Percentiles rank a stretch among this genome's conserved stretches.
Evolutionary conservation across 768 basidiomycete genomes (phyloP).

Genomic region (Calocybe gangraenosa): DNA sequence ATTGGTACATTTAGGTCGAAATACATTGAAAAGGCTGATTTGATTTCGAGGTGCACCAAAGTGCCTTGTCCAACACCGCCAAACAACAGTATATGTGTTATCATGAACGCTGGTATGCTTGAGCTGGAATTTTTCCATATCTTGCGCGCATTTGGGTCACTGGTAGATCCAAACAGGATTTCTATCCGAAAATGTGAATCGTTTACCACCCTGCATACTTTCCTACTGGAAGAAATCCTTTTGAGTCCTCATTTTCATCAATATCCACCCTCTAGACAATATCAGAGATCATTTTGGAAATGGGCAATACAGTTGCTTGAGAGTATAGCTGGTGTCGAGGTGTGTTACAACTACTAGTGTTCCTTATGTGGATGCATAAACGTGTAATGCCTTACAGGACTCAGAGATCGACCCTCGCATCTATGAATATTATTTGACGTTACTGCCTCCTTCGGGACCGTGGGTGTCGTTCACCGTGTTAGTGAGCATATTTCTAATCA

Average conservation of each 20-base stretch:
- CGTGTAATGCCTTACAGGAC: slow-evolving; percentile 29
- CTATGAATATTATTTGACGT: slow-evolving; percentile 56
- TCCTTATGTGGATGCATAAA: slow-evolving; percentile 4
- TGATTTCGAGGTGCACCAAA: too few relatives aligned
- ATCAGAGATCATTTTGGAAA: slow-evolving; percentile 72
- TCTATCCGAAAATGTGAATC: slow-evolving; percentile 34
- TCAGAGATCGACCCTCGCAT: slow-evolving; percentile 62
- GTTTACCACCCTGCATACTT: slow-evolving; percentile 43
- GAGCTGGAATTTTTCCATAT: slow-evolving; percentile 33
- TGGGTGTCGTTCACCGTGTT: slow-evolving; percentile 16
- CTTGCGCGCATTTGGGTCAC: slow-evolving; percentile 48
- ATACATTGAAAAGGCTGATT: slow-evolving; percentile 34
- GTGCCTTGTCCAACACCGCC: too few relatives aligned
- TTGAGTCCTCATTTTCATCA: slow-evolving; percentile 44
- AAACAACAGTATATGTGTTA: background rate
- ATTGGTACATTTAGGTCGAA: slow-evolving; percentile 68
- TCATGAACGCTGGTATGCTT: background rate
- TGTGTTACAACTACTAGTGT: slow-evolving; percentile 23
- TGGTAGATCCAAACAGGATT: slow-evolving; percentile 40
- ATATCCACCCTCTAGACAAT: slow-evolving; percentile 62
- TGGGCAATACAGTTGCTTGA: slow-evolving; percentile 59
- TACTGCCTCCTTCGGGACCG: slow-evolving; percentile 36
- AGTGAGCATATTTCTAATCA: slow-evolving; percentile 4
- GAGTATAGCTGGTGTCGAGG: slow-evolving; percentile 39
- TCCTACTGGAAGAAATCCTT: slow-evolving; percentile 51